Conservation (phyloP, 352 stramenopile genomes). For the Pythium sp. region DNA sequence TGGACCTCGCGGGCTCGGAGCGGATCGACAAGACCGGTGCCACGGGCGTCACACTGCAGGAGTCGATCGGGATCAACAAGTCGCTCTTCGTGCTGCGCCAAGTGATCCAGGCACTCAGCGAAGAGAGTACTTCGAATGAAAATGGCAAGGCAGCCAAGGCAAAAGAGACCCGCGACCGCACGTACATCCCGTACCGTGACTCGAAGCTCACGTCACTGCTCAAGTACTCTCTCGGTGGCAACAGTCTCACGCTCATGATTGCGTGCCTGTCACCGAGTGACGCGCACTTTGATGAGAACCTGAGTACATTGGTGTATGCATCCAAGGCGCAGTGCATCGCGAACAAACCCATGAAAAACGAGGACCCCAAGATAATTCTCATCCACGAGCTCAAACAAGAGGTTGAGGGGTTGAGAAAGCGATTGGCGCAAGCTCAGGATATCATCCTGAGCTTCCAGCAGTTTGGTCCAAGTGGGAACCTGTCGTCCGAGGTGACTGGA, state of each 20-base stretch:
- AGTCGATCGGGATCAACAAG: constrained; percentile 67
- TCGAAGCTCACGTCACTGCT: constrained; percentile 64
- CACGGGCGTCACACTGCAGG: constrained; percentile 46
- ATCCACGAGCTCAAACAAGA: constrained; percentile 46
- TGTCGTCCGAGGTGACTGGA: background rate
- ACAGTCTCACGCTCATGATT: constrained; percentile 67
- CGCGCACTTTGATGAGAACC: constrained; percentile 49
- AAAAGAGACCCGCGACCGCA: background rate
- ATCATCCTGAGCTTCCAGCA: constrained; percentile 41
- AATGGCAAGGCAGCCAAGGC: background rate
- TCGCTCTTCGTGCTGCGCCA: constrained; percentile 58
- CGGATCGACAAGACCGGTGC: constrained; percentile 57
- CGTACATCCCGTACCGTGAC: constrained; percentile 60
- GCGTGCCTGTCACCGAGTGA: constrained; percentile 61
- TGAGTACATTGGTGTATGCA: constrained; percentile 68
- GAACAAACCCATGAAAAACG: constrained; percentile 50
- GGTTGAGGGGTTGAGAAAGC: constrained; percentile 25
- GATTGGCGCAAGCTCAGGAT: constrained; percentile 37
- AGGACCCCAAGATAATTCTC: constrained; percentile 43
- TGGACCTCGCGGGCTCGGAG: constrained; percentile 65
- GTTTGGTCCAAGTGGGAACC: background rate
- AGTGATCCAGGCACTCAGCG: constrained; percentile 54
- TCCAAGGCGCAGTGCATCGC: constrained; percentile 50
- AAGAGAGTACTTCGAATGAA: constrained; percentile 19
- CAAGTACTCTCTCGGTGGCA: constrained; percentile 59